Evolutionary conservation across 1,284 basidiomycete genomes (phyloP).

Genomic region (Phellinidium pouzarii): DNA sequence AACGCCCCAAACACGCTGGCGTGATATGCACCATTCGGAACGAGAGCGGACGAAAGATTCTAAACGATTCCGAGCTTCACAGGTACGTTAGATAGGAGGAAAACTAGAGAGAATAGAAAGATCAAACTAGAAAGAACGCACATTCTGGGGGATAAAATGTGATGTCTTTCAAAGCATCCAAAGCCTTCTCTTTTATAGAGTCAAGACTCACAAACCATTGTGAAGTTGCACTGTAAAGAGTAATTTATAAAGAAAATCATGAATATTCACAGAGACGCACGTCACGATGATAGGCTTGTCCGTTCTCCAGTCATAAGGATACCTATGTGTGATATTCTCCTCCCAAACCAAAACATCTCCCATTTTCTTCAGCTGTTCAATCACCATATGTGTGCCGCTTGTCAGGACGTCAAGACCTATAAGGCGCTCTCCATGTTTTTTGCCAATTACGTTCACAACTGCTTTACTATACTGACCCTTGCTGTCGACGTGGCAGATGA

Average conservation of each 20-base stretch:
- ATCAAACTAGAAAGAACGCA: slow-evolving; percentile 33
- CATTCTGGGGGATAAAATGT: slow-evolving; percentile 74
- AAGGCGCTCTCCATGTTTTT: slow-evolving; percentile 38
- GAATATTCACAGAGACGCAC: slow-evolving; percentile 36
- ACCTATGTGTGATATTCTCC: slow-evolving; percentile 77
- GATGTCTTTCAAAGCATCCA: slow-evolving; percentile 68
- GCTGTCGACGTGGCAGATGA: slow-evolving; percentile 74
- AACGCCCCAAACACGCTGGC: slow-evolving; percentile 97
- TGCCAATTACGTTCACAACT: slow-evolving; percentile 49
- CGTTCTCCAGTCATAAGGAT: slow-evolving; percentile 98
- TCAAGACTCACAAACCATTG: slow-evolving; percentile 98
- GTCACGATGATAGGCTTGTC: slow-evolving; percentile 88
- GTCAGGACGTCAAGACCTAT: slow-evolving; percentile 70
- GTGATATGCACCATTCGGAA: slow-evolving; percentile 99
- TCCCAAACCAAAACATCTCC: slow-evolving; percentile 56
- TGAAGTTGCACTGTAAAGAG: slow-evolving; percentile 73
- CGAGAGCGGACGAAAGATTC: slow-evolving; percentile 81
- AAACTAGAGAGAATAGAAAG: slow-evolving; percentile 1
- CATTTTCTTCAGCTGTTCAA: slow-evolving; percentile 55
- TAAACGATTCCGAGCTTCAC: slow-evolving; percentile 74
- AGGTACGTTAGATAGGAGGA: slow-evolving; percentile 10
- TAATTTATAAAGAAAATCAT: not conserved
- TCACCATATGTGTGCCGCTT: slow-evolving; percentile 62
- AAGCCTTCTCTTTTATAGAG: slow-evolving; percentile 71
- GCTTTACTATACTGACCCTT: slow-evolving; percentile 68